Evolutionary conservation across 495 filamentous ascomycete species (phyloP).

Genomic region (Xylaria nigripes): DNA sequence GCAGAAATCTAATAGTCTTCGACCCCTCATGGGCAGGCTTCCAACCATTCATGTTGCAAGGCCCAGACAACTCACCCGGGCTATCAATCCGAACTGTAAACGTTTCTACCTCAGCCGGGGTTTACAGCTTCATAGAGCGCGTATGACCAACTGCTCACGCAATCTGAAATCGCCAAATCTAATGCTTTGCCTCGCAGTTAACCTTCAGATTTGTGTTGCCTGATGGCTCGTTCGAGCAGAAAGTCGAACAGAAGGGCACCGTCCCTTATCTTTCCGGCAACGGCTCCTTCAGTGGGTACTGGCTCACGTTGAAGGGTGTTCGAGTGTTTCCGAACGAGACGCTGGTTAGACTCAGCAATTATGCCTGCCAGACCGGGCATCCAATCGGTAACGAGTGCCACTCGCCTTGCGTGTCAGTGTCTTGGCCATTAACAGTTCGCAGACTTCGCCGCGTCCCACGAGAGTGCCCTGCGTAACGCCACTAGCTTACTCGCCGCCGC

Average conservation of each 20-base stretch:
- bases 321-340: constrained; percentile 7
- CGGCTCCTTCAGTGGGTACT: constrained; percentile 4
- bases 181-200: not conserved
- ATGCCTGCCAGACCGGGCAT: constrained; percentile 8
- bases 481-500: not conserved
- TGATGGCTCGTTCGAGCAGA: constrained; percentile 8
- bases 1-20: not conserved
- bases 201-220: not conserved
- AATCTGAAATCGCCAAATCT: not conserved
- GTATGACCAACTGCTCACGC: not conserved
- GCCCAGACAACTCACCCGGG: not conserved
- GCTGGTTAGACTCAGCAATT: not conserved
- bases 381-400: not conserved
- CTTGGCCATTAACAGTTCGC: not conserved
- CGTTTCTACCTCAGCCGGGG: not conserved
- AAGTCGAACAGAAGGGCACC: not conserved
- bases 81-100: constrained; percentile 1
- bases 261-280: constrained; percentile 1
- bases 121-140: not conserved
- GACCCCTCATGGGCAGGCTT: not conserved
- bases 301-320: constrained; percentile 1
- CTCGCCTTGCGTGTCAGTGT: not conserved
- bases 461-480: not conserved
- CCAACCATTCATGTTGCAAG: not conserved
- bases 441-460: constrained; percentile 2